Evolutionary conservation across 208 protist genomes (phyloP).

Genomic region (Acanthamoeba healyi): DNA sequence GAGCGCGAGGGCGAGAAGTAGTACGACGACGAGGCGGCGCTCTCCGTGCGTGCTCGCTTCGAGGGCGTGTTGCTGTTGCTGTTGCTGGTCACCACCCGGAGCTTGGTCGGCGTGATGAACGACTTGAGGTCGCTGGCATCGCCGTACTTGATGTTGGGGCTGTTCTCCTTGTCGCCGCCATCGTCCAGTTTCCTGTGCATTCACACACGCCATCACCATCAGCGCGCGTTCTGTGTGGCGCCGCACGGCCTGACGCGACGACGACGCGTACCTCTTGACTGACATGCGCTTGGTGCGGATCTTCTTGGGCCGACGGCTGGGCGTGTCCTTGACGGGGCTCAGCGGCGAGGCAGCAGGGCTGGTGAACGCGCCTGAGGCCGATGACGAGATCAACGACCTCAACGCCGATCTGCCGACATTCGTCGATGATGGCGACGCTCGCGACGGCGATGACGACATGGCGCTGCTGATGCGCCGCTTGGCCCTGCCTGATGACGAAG

Average conservation of each 20-base stretch:
- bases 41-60: neutral
- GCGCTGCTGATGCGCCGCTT: neutral
- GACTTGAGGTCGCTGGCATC: slow-evolving; percentile 4
- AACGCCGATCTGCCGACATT: neutral
- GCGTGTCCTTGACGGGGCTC: slow-evolving; percentile 15
- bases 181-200: neutral
- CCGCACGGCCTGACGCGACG: too few relatives aligned
- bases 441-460: neutral
- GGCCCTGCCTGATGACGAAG: neutral
- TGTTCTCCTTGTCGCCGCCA: slow-evolving; percentile 40
- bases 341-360: slow-evolving; percentile 2
- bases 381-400: neutral
- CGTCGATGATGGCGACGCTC: neutral
- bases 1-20: slow-evolving; percentile 26
- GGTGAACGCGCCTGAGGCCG: neutral
- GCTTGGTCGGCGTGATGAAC: slow-evolving; percentile 20
- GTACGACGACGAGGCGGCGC: neutral
- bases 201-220: neutral
- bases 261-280: slow-evolving; percentile 11
- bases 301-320: slow-evolving; percentile 40
- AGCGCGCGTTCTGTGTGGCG: neutral
- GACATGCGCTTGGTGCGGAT: neutral
- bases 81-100: neutral
- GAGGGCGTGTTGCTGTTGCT: neutral
- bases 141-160: slow-evolving; percentile 2